phyloP scores from a whole-genome alignment of 371 early-diverging fungal genomes.

The Smittium mucronatum region DNA sequence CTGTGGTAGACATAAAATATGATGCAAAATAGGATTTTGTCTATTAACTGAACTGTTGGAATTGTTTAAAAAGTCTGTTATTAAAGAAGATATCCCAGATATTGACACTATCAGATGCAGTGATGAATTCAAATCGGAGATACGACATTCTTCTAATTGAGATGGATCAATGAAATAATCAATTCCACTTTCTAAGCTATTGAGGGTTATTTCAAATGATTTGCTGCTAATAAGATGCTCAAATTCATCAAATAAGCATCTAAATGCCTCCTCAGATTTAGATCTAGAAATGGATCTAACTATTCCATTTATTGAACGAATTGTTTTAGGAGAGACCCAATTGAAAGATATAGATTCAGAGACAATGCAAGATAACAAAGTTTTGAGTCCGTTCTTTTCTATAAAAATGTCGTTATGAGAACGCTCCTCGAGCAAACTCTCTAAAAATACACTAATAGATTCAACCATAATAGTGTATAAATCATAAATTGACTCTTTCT shows the following conservation, averaged over 20 bases:
- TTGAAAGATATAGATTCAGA: slow-evolving; percentile 31
- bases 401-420: slow-evolving; percentile 28
- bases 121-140: slow-evolving; percentile 11
- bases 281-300: slow-evolving; percentile 25
- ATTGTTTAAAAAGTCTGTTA: neutral
- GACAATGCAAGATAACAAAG: slow-evolving; percentile 21
- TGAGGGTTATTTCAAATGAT: neutral
- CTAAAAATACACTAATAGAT: slow-evolving; percentile 31
- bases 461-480: slow-evolving; percentile 35
- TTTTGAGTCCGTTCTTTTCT: slow-evolving; percentile 29
- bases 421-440: slow-evolving; percentile 32
- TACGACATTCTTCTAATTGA: slow-evolving; percentile 14
- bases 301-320: slow-evolving; percentile 29
- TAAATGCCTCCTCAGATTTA: slow-evolving; percentile 26
- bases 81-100: slow-evolving; percentile 3
- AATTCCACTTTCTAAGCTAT: neutral
- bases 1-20: neutral
- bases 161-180: slow-evolving; percentile 21
- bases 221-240: slow-evolving; percentile 10
- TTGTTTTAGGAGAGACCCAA: slow-evolving; percentile 29
- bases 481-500: slow-evolving; percentile 22
- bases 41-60: neutral
- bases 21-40: neutral
- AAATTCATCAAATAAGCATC: slow-evolving; percentile 20
- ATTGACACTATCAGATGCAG: slow-evolving; percentile 13